Evolutionary conservation across 257 asterid species (phyloP), one percentile per base, ranked within the genome.

Genomic region (Asclepias syriaca): DNA sequence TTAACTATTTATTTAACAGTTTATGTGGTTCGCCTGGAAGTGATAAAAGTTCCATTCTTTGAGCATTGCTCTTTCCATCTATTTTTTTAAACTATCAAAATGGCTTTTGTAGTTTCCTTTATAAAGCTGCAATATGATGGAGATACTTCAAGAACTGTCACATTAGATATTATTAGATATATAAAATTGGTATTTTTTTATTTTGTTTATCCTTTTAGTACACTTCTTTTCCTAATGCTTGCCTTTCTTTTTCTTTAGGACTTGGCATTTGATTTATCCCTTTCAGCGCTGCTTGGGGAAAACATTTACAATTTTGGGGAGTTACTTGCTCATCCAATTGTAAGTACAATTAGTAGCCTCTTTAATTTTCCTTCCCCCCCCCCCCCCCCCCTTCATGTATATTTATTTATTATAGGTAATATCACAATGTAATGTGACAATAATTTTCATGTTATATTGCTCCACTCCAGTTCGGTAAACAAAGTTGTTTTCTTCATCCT

Each of bases 281-380:
- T 93, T 4, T 86, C 98, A 16, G 98, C 98, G n/a, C 80, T 93
- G 80, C 84, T 93, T 86, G 98, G 98, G 78, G 98, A 93, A 15
- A 93, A 93, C 83, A 88, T 93, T 75, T 93, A 90, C 93, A 93
- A 93, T 86, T 93, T 93, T 58, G 97, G 97, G 18, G 98, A 93
- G 84, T 86, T 93, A 66, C 97, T 93, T 81, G 96, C 98, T 14
- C 98, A 93, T 84, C 98, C 97, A 68, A 90, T 93, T 78, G 98
- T 92, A 86, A 88, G 98, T 83, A 56, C 32, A 70, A 53, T 58
- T 55, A 40, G 50, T 66, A 10, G 12, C 51, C 8, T 39, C 37
- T 16, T 18, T 43, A 43, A 50, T 51, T 51, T 15, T 0, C 1
- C 5, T 0, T 48, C 11, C 14, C 39, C 34, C 24, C 14, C 9